phyloP scores from a whole-genome alignment of 805 yeast species.

The Maudiozyma turicensis region DNA sequence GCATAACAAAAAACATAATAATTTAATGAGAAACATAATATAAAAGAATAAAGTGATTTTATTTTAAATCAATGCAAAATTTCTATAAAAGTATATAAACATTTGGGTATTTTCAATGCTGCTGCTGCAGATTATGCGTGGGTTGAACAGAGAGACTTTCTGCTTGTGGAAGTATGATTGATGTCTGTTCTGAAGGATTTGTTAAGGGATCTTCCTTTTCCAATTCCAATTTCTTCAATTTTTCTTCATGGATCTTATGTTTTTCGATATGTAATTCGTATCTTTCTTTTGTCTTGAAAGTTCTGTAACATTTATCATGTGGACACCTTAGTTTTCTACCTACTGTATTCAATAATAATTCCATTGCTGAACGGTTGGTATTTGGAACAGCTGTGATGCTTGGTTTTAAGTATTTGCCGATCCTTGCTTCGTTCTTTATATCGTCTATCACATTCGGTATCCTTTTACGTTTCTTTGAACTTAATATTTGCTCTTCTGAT shows the following conservation, averaged over 20 bases:
- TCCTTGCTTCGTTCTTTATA: slow-evolving; percentile 15
- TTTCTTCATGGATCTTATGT: slow-evolving; percentile 28
- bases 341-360: slow-evolving; percentile 27
- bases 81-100: not conserved
- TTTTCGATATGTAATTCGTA: slow-evolving; percentile 26
- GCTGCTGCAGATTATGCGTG: too few relatives aligned
- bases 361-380: slow-evolving; percentile 12
- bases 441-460: slow-evolving; percentile 7
- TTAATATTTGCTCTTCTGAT: not conserved
- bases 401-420: slow-evolving; percentile 16
- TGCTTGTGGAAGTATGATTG: too few relatives aligned
- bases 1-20: too few relatives aligned
- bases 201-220: not conserved
- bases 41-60: not conserved
- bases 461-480: not conserved
- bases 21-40: too few relatives aligned
- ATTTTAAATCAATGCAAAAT: not conserved
- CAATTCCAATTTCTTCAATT: slow-evolving; percentile 17
- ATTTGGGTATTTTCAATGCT: not conserved
- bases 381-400: not conserved
- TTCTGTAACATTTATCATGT: slow-evolving; percentile 41
- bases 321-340: slow-evolving; percentile 39
- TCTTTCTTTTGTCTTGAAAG: slow-evolving; percentile 36
- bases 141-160: too few relatives aligned
- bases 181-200: too few relatives aligned